Base-by-base conservation (phyloP, 2,329 filamentous ascomycete species). In the Alternaria arbusti region DNA sequence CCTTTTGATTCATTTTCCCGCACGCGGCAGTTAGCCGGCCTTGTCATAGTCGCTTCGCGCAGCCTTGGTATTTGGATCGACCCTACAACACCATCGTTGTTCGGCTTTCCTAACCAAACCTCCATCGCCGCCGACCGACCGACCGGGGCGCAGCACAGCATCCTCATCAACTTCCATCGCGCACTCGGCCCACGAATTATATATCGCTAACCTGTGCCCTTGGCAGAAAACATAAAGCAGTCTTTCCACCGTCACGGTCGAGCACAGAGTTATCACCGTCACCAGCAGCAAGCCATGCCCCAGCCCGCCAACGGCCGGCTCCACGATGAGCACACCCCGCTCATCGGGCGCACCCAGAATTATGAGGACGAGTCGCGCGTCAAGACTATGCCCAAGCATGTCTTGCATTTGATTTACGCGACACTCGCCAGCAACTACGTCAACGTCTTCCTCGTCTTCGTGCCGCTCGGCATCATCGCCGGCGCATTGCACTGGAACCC, bases 361-460 rank as follows among this genome's bases (percentile, higher is more conserved):
- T 54, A 67, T 36, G 45, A 67, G 32, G 61, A 76, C 52, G 72
- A 77, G 54, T 65, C 73, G 30, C 68, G 70, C 56, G 70, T 72
- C 66, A 78, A 73, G 63, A 63, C 69, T 23, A 32, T 75, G 23
- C 71, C 76, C 59, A 74, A 75, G 68, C 69, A 74, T 47, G 56
- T 82, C 63, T 55, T 75, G 50, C 73, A 77, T 61, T 73, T 80
- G 43, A 79, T 78, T 51, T 85, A 82, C 78, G 70, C 74, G 65
- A 82, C 80, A 13, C 78, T 85, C 54, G 71, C 75, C 54, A 85
- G 83, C 82, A 85, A 84, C 78, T 85, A 85, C 79, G 89, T 86
- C 78, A 95, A 94, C 77, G 86, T 90, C 68, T 84, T 90, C 57
- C 89, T 96, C 67, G 84, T 93, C 64, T 89, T 90, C 74, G 92